Conservation (phyloP, 1,284 basidiomycete species). For the Porphyrellus sp. region DNA sequence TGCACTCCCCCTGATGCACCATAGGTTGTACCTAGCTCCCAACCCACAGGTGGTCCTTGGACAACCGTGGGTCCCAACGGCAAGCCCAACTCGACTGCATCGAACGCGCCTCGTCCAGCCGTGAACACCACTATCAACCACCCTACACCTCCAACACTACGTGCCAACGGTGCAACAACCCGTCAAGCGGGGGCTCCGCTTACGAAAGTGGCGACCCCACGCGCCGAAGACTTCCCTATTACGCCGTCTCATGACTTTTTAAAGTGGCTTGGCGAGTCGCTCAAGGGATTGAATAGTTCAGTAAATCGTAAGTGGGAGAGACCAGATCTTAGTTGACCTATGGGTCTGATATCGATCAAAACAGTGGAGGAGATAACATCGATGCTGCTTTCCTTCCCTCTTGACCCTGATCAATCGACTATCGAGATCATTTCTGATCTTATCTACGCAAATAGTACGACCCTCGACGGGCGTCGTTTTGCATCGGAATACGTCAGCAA, state of each 20-base stretch:
- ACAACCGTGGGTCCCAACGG: constrained; percentile 81
- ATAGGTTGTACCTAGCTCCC: constrained; percentile 26
- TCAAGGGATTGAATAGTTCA: constrained; percentile 80
- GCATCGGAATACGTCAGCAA: constrained; percentile 86
- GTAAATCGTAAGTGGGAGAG: constrained; percentile 76
- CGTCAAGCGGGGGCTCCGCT: constrained; percentile 35
- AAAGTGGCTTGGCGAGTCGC: constrained; percentile 84
- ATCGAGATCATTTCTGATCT: constrained; percentile 88
- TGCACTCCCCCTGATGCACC: constrained; percentile 8
- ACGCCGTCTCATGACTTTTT: constrained; percentile 87
- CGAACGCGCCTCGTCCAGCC: constrained; percentile 39
- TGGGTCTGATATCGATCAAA: constrained; percentile 18
- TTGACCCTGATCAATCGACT: constrained; percentile 80
- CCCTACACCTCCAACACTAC: constrained; percentile 26
- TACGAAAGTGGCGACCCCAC: constrained; percentile 43
- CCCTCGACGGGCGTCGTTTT: constrained; percentile 92
- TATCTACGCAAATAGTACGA: constrained; percentile 92
- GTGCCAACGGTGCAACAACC: constrained; percentile 38
- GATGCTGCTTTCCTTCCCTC: constrained; percentile 87
- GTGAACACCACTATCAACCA: constrained; percentile 23
- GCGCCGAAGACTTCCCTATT: constrained; percentile 57
- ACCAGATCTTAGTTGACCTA: constrained; percentile 3
- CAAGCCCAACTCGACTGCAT: constrained; percentile 46
- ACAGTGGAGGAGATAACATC: constrained; percentile 90
- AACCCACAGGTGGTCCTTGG: constrained; percentile 63